These are phyloP conservation scores for Diplosphaera chodatii DNA, from an alignment of 139 green algal genomes.

Conservation along the genomic window DNA sequence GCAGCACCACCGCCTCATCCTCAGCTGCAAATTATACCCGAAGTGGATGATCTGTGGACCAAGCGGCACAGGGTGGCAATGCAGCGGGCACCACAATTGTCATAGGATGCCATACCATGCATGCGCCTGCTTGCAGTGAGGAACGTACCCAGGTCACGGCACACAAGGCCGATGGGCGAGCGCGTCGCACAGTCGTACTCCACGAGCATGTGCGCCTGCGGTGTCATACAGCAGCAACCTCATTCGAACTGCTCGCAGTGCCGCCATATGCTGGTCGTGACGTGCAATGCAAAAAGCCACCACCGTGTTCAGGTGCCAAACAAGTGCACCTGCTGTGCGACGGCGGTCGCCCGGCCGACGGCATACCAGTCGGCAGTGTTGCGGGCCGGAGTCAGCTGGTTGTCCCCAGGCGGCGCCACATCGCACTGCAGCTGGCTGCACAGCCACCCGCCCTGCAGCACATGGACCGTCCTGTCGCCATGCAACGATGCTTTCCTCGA, in stretches of 20 bases:
- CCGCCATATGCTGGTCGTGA: no score
- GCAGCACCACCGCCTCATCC: constrained; percentile 22
- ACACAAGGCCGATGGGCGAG: constrained; percentile 51
- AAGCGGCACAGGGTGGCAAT: no score
- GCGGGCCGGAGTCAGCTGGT: background rate
- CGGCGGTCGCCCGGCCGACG: background rate
- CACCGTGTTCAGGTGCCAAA: no score
- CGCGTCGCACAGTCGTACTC: constrained; percentile 52
- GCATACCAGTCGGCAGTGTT: constrained; percentile 3
- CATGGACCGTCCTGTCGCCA: no score
- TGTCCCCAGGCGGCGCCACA: background rate
- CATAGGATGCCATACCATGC: no score
- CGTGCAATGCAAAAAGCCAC: no score
- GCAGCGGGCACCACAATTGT: no score
- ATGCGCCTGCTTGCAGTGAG: no score
- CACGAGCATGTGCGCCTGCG: constrained; percentile 14
- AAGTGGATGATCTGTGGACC: no score
- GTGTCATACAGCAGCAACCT: no score
- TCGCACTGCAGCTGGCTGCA: constrained; percentile 29
- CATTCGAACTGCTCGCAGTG: no score
- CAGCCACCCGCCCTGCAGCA: constrained; percentile 18
- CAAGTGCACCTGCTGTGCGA: constrained; percentile 4
- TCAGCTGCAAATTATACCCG: background rate
- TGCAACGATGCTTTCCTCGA: no score
- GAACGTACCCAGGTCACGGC: constrained; percentile 25